phyloP scores from a whole-genome alignment of 202 grass and related monocot genomes.

The Hordeum pubiflorum region DNA sequence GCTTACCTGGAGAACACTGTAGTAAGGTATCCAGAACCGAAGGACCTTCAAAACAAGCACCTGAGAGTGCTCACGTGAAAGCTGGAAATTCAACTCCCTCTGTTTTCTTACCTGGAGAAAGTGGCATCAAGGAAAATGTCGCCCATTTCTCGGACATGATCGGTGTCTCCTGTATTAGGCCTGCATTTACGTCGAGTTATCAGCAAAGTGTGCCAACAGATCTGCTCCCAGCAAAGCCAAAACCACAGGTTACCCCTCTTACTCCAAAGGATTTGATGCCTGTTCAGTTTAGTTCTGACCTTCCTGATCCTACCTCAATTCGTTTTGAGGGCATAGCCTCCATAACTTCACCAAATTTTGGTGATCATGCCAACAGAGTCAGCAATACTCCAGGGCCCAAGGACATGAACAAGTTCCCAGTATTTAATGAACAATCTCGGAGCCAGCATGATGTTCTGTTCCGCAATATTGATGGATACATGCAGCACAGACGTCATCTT shows the following conservation, averaged over 20 bases:
- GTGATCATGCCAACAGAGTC: conserved; percentile 29
- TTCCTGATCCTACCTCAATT: conserved; percentile 52
- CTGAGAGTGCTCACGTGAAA: conserved; percentile 1
- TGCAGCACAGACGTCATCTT: conserved; percentile 14
- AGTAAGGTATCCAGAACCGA: conserved; percentile 11
- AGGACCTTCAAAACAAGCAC: conserved; percentile 18
- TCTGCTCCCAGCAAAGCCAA: conserved; percentile 22
- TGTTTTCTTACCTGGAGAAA: conserved; percentile 14
- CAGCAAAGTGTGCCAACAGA: conserved; percentile 24
- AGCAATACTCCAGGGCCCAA: conserved; percentile 20
- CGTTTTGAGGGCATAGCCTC: conserved; percentile 58
- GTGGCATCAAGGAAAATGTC: conserved; percentile 22
- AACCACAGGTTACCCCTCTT: conserved; percentile 31
- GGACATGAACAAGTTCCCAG: conserved; percentile 31
- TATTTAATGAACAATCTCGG: conserved; percentile 27
- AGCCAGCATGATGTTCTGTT: conserved; percentile 32
- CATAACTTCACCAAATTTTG: conserved; percentile 45
- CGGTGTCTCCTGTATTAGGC: conserved; percentile 18
- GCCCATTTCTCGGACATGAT: conserved; percentile 4
- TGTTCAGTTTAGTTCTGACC: conserved; percentile 44
- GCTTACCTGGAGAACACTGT: neutral
- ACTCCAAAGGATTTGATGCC: conserved; percentile 63
- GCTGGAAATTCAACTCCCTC: conserved; percentile 9
- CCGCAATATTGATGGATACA: conserved; percentile 31
- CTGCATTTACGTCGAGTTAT: conserved; percentile 23